Conservation (phyloP, 2,329 filamentous ascomycete species). For the Epichloe scottii region DNA sequence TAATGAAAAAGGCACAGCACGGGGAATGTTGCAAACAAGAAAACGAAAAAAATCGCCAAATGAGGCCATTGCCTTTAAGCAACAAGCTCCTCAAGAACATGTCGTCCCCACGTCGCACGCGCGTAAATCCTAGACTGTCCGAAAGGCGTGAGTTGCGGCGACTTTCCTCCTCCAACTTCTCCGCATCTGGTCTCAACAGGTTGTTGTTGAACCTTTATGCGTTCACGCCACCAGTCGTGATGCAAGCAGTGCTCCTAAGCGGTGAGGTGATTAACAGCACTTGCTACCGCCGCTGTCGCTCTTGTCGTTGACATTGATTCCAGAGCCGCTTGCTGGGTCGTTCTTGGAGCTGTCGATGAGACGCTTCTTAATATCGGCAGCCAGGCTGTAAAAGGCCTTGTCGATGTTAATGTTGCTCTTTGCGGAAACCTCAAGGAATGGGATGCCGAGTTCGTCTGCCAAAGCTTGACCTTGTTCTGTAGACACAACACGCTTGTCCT, state of each 20-base stretch:
- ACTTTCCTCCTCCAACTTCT: background rate
- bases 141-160: background rate
- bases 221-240: background rate
- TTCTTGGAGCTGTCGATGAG: slow-evolving; percentile 84
- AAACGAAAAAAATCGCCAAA: slow-evolving; percentile 4
- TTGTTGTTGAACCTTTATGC: background rate
- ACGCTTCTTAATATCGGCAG: slow-evolving; percentile 94
- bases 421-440: slow-evolving; percentile 95
- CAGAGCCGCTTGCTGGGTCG: slow-evolving; percentile 45
- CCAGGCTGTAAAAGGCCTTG: slow-evolving; percentile 93
- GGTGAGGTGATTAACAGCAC: slow-evolving; percentile 31
- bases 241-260: background rate
- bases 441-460: slow-evolving; percentile 90
- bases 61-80: background rate
- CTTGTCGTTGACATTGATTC: slow-evolving; percentile 58
- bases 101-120: background rate
- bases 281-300: slow-evolving; percentile 49
- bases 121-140: background rate
- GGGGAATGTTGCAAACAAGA: slow-evolving; percentile 11
- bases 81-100: background rate
- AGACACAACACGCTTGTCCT: slow-evolving; percentile 91
- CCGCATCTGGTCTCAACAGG: background rate
- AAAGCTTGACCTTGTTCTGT: slow-evolving; percentile 88
- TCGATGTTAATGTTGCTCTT: slow-evolving; percentile 99
- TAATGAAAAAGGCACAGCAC: slow-evolving; percentile 11